These are phyloP conservation scores for Ascochyta koolunga DNA, from an alignment of 2,329 filamentous ascomycete species.

Conservation along the genomic window DNA sequence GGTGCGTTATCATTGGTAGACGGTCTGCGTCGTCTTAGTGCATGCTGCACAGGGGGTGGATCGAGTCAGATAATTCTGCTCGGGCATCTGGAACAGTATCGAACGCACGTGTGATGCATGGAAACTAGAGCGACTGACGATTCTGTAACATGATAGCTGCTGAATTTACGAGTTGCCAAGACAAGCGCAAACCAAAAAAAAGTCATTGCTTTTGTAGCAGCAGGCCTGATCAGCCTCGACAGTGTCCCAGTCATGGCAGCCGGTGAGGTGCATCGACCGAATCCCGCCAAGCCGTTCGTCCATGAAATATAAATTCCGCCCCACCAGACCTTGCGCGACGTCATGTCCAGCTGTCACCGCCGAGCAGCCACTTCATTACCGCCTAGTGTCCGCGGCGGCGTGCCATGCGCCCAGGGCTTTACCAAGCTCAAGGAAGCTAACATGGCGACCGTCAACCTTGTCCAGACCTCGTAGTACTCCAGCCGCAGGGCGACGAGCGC, in stretches of 20 bases:
- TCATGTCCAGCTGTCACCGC: slow-evolving; percentile 4
- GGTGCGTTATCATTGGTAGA: background rate
- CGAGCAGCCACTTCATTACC: slow-evolving; percentile 1
- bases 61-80: slow-evolving; percentile 3
- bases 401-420: background rate
- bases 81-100: slow-evolving; percentile 10
- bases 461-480: background rate
- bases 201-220: no score
- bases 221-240: no score
- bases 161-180: no score
- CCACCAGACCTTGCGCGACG: slow-evolving; percentile 8
- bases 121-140: background rate
- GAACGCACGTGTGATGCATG: background rate
- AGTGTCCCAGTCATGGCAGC: background rate
- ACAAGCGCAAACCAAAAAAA: no score
- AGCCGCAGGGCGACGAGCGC: no score
- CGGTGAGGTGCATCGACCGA: background rate
- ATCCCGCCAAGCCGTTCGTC: slow-evolving; percentile 2
- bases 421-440: slow-evolving; percentile 2
- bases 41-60: background rate
- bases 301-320: slow-evolving; percentile 2
- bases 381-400: slow-evolving; percentile 10
- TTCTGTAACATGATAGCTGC: background rate
- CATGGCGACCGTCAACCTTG: background rate
- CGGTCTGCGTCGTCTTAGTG: background rate